Base-by-base conservation (phyloP, 1,284 basidiomycete species). In the Wolfiporia cocos region DNA sequence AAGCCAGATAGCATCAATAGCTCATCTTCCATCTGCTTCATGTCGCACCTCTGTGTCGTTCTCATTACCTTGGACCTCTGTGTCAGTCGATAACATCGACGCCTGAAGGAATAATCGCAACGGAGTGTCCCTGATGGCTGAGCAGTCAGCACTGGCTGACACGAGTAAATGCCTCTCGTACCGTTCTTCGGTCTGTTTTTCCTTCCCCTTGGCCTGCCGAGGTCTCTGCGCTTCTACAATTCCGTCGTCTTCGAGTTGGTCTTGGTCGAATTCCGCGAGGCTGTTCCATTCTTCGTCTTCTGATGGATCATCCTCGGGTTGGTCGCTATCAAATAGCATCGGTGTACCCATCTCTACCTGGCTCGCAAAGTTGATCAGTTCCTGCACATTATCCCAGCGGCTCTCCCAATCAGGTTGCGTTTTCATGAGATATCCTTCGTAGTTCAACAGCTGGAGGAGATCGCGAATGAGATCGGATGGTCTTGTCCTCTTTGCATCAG, bases 321-420 rank as follows among this genome's bases (percentile, higher is more conserved):
- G 23, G 6, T 19, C n/a, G n/a, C n/a, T n/a, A n/a, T n/a, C n/a
- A n/a, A n/a, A n/a, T n/a, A n/a, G n/a, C n/a, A n/a, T n/a, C n/a
- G n/a, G n/a, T n/a, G n/a, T n/a, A n/a, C n/a, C n/a, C n/a, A n/a
- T 29, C 46, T 74, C 69, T 22, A 73, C 63, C 46, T 83, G 77
- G 41, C 66, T 74, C 6, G 82, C 81, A 51, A 84, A 86, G 31
- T 70, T 83, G 47, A 88, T 80, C 49, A 95, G 66, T 63, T 94
- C 91, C 54, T 88, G 75, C 0, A 94, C 81, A 59, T 95, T 94
- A 59, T 92, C 86, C 87, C 84, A 86, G 26, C 89, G 71, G 30
- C 75, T 76, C 31, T 86, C 82, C 66, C 76, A 82, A 49, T 94
- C 90, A 4, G 69, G 69, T 46, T 88, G 77, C 0, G 78, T 81